Base-by-base conservation (phyloP, 78 protist species). In the Dictyostelium purpureum region DNA sequence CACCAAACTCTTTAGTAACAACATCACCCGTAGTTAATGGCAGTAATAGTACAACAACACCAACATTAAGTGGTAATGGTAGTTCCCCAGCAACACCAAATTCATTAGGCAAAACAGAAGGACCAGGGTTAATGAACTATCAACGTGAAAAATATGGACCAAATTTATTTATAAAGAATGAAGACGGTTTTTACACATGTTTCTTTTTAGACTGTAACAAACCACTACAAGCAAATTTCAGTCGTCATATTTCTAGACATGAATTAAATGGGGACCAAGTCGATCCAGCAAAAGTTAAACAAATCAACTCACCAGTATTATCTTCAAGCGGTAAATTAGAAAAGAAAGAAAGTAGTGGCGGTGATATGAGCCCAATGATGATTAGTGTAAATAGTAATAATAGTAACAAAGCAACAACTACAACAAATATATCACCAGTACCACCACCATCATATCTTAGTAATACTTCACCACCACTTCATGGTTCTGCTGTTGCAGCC, bases 91-190 rank as follows among this genome's bases (percentile, higher is more conserved):
- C 71, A 14, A 63, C 71, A 12, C 71, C 71, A 12, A 63, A 63
- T 63, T 33, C 71, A 14, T 63, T 63, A 11, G 45, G 19, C 16
- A 67, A 43, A 43, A 71, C 78, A 7, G 78, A 71, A 21, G 78
- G 78, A n/a, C 78, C 78, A 43, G 78, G 78, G 26, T 33, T 63
- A 63, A 85, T 85, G 92, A 77, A 85, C 24, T 57, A 73, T n/a
- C 92, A 85, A 59, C 71, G 77, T 4, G 92, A 85, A 24, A 85
- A 61, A 54, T 85, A 85, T 73, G 92, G 92, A 35, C 43, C 82
- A 35, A 67, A 73, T 45, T 67, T 85, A n/a, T 85, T 85, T 74
- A 67, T 35, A 14, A 85, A 73, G 33, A 85, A 85, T 45, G 80
- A 70, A 12, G 82, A 85, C 1, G 92, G 92, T 21, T 40, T 54